Evolutionary conservation across 441 rosid species (phyloP).

Genomic region (Pelargonium hybrid): DNA sequence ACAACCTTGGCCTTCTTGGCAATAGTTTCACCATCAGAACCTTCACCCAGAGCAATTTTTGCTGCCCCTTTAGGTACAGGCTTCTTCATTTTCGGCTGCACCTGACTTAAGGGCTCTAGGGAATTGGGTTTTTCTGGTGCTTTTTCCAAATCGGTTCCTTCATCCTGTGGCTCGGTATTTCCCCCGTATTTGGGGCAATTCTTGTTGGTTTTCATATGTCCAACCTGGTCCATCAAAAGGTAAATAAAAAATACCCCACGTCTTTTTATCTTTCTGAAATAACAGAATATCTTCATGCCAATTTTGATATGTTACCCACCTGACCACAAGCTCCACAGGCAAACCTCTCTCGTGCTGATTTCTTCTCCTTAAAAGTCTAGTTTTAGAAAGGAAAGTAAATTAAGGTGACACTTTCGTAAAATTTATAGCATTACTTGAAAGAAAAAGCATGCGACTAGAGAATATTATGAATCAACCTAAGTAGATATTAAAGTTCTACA

Average conservation of each 20-base stretch:
- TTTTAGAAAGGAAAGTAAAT: constrained; percentile 13
- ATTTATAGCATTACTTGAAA: too few species aligned
- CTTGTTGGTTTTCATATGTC: constrained; percentile 99
- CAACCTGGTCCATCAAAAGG: constrained; percentile 50
- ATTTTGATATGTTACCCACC: constrained; percentile 36
- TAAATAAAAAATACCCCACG: constrained; percentile 5
- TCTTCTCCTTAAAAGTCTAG: constrained; percentile 81
- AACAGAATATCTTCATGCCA: constrained; percentile 8
- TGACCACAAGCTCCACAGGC: constrained; percentile 97
- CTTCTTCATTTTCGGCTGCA: constrained; percentile 57
- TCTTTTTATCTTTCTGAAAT: constrained; percentile 12
- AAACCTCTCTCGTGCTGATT: constrained; percentile 85
- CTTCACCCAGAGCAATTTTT: constrained; percentile 40
- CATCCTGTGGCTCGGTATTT: constrained; percentile 56
- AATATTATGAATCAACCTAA: neutral
- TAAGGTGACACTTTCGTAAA: neutral
- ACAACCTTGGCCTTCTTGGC: constrained; percentile 43
- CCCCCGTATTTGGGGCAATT: constrained; percentile 88
- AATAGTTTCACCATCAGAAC: constrained; percentile 47
- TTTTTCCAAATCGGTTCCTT: constrained; percentile 48
- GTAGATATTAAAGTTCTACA: too few species aligned
- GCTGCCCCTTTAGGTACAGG: constrained; percentile 32
- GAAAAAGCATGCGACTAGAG: neutral
- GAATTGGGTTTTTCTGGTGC: constrained; percentile 40
- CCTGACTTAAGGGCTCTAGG: constrained; percentile 44